Evolutionary conservation across 164 flowering plant genomes (phyloP), one percentile per base, ranked within the genome.

Genomic region (Protea cynaroides): DNA sequence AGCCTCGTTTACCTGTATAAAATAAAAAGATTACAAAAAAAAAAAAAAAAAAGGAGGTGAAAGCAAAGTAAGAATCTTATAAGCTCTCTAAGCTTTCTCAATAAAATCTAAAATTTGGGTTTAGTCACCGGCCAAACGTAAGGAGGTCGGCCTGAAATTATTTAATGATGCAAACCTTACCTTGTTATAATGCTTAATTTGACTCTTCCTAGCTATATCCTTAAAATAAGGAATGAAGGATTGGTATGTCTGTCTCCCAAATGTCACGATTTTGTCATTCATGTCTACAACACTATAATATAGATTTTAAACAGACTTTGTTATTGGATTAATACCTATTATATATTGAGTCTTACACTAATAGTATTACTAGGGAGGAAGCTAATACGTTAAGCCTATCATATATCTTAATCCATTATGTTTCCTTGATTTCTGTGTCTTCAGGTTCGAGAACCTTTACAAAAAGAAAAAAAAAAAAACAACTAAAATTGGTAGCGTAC

Each of bases 1-100:
- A 64, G 65, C 68, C 71, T 74, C 56, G 74, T 76, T 79, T 73
- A 58, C 68, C 67, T 24, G 46, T 66, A 54, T 47, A 19, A 49
- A 49, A 37, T 47, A 61, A 54, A 71, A 51, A 49, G 40, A 6
- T 10, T 29, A 65, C 44, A n/a, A 38, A 49, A 11, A 25, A 51
- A 51, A 34, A 9, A 34, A n/a, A 4, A 29, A 25, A 21, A 8
- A 29, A 4, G 4, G 10, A n/a, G 62, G 44, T n/a, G 23, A 50
- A 37, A 11, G 29, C 25, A 51, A 19, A 17, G 36, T n/a, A 4
- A 29, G 49, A 21, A n/a, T 38, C 17, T 8, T 37, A 7, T 37
- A 15, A 37, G 34, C 22, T 37, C n/a, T n/a, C n/a, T n/a, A n/a
- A n/a, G n/a, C n/a, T n/a, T n/a, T n/a, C 34, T 29, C 34, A 29